phyloP scores from a whole-genome alignment of 805 yeast species.

The Novakomyces olei region DNA sequence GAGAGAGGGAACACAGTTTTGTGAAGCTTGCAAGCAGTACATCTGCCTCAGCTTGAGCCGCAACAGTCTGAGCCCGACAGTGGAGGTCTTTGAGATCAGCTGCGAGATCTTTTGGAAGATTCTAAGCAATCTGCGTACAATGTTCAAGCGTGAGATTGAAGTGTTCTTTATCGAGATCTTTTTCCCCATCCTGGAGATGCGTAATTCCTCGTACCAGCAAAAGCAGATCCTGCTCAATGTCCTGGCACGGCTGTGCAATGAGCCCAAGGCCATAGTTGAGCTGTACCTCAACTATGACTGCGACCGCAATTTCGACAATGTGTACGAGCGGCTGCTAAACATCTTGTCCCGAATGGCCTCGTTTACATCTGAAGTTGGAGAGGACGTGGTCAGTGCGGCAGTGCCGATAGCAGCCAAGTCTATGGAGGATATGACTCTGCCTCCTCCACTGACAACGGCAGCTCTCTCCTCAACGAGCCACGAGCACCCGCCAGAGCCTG shows the following conservation, averaged over 20 bases:
- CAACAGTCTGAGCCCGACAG: constrained; percentile 77
- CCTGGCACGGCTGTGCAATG: constrained; percentile 63
- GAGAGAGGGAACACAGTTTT: constrained; percentile 32
- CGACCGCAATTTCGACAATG: constrained; percentile 51
- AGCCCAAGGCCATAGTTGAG: constrained; percentile 79
- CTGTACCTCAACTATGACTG: constrained; percentile 90
- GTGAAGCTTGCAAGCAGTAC: constrained; percentile 66
- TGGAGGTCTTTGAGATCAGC: constrained; percentile 79
- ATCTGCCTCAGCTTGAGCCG: constrained; percentile 62
- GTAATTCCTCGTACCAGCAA: constrained; percentile 78
- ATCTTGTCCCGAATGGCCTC: constrained; percentile 49
- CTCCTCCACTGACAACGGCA: constrained; percentile 56
- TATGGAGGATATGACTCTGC: not conserved
- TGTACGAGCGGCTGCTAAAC: constrained; percentile 65
- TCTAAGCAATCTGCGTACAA: constrained; percentile 59
- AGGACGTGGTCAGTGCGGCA: constrained; percentile 37
- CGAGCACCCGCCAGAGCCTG: constrained; percentile 19
- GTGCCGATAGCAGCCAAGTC: constrained; percentile 22
- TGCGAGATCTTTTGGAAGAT: constrained; percentile 86
- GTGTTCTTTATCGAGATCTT: constrained; percentile 83
- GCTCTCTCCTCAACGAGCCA: constrained; percentile 25
- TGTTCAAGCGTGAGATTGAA: constrained; percentile 81
- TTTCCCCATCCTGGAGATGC: constrained; percentile 82
- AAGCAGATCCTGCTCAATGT: constrained; percentile 65
- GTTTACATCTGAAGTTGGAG: no score